Base-by-base conservation (phyloP, 192 early-diverging fungal species). In the Pecoramyces ruminantium region DNA sequence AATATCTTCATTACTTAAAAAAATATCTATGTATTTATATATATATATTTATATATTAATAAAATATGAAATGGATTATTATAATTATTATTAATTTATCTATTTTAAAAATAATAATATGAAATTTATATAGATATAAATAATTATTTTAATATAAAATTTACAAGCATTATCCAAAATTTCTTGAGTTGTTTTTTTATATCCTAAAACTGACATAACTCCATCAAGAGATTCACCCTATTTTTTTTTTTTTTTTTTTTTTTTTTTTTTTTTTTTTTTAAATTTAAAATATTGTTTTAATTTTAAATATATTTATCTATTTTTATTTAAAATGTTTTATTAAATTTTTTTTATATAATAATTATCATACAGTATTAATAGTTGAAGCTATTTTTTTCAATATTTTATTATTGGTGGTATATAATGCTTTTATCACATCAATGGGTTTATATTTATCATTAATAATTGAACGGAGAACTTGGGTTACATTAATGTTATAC, bases 351-450 rank as follows among this genome's bases (percentile, higher is more conserved):
- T 34, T 34, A 34, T 6, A 34, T 34, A 34, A 34, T 51, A 0
- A n/a, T n/a, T n/a, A 9, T n/a, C 1, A 21, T 67, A 67, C 51
- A 9, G 25, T n/a, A n/a, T 67, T 67, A n/a, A 67, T n/a, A 8
- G 9, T 87, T 78, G 29, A 67, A 29, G n/a, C 29, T 28, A 29
- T 51, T 21, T 28, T 30, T 30, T 18, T 79, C 15, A 29, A 4
- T 38, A 34, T 42, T 81, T 11, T 42, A 78, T 85, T 78, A 1
- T 80, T 77, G 40, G 58, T 84, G 18, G 80, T 78, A 4, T 85
- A 81, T 15, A 90, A 83, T 4, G 88, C 88, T 38, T 78, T 82
- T 29, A 90, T 80, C 25, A 90, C 84, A 79, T 90, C 89, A 13
- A 82, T 81, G 14, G 89, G 89, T 87, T 84, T 80, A 86, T 89